A percentile compares a stretch with the other conserved stretches of the same genome.
Evolutionary conservation across 106 monocot genomes (phyloP).

Genomic region (Iris macrosiphon): DNA sequence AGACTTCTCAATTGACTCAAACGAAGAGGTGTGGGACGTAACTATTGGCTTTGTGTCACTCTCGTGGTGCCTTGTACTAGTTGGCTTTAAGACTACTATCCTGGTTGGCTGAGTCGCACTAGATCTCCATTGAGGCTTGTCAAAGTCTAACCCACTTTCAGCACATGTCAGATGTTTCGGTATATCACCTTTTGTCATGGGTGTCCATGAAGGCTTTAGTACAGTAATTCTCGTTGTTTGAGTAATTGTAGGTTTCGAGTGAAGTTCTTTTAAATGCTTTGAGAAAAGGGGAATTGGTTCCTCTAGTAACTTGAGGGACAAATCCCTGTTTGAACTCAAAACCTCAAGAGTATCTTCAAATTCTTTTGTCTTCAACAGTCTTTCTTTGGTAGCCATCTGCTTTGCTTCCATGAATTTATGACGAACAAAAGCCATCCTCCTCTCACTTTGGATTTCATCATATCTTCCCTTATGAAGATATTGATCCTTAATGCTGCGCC

Average conservation of each 20-base stretch:
- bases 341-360: slow-evolving; percentile 77
- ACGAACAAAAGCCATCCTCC: slow-evolving; percentile 65
- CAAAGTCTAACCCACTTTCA: background rate
- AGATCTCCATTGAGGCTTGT: slow-evolving; percentile 5
- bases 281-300: slow-evolving; percentile 71
- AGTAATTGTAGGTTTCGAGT: slow-evolving; percentile 4
- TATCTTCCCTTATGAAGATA: slow-evolving; percentile 6
- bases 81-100: slow-evolving; percentile 87
- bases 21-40: slow-evolving; percentile 2
- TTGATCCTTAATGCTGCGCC: slow-evolving; percentile 9
- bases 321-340: slow-evolving; percentile 81
- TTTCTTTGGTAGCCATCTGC: slow-evolving; percentile 52
- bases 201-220: slow-evolving; percentile 32
- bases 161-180: background rate
- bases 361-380: slow-evolving; percentile 65
- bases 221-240: slow-evolving; percentile 42
- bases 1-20: slow-evolving; percentile 5
- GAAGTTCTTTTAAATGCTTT: slow-evolving; percentile 23
- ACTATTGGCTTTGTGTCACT: slow-evolving; percentile 8
- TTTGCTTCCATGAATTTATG: slow-evolving; percentile 83
- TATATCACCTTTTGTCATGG: background rate
- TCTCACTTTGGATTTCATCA: slow-evolving; percentile 25
- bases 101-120: slow-evolving; percentile 55
- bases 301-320: slow-evolving; percentile 75
- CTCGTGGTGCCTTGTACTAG: slow-evolving; percentile 20